phyloP scores from a whole-genome alignment of 208 protist species.

The Trypanosoma conorhini region DNA sequence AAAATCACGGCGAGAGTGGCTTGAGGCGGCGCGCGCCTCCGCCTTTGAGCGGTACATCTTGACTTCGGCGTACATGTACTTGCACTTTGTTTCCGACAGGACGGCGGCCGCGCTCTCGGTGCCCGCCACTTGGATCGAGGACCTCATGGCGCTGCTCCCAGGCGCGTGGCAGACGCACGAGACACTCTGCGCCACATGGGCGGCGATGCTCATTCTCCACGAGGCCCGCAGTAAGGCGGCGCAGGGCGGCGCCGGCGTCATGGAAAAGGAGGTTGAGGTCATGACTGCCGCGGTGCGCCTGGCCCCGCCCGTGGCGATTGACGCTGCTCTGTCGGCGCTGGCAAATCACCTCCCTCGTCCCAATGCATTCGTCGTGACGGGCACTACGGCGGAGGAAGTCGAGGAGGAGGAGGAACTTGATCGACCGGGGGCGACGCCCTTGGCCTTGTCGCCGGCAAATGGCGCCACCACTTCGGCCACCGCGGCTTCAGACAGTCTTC shows the following conservation, averaged over 20 bases:
- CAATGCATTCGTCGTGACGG: neutral
- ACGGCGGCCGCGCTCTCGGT: conserved; percentile 18
- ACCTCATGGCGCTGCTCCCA: conserved; percentile 39
- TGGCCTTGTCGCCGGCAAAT: neutral
- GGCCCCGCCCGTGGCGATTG: conserved; percentile 29
- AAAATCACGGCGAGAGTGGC: conserved; percentile 37
- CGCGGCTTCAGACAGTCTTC: conserved; percentile 20
- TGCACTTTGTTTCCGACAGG: conserved; percentile 40
- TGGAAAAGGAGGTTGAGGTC: conserved; percentile 16
- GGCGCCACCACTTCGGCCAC: conserved; percentile 15
- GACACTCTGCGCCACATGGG: conserved; percentile 58
- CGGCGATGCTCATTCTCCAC: conserved; percentile 40
- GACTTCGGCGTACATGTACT: conserved; percentile 71
- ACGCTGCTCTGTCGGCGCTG: conserved; percentile 18
- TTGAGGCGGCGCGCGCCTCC: conserved; percentile 12
- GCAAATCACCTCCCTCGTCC: neutral
- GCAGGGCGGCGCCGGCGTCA: conserved; percentile 13
- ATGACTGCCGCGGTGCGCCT: conserved; percentile 21
- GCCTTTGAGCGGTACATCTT: conserved; percentile 41
- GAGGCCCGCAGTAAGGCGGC: conserved; percentile 4
- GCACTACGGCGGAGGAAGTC: conserved; percentile 18
- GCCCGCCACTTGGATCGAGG: conserved; percentile 49
- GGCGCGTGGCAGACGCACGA: conserved; percentile 32
- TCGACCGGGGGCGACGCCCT: conserved; percentile 10
- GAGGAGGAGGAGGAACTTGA: conserved; percentile 39